Evolutionary conservation across 2,329 filamentous ascomycete genomes (phyloP).

Genomic region (Chrysosporium queenslandicum): DNA sequence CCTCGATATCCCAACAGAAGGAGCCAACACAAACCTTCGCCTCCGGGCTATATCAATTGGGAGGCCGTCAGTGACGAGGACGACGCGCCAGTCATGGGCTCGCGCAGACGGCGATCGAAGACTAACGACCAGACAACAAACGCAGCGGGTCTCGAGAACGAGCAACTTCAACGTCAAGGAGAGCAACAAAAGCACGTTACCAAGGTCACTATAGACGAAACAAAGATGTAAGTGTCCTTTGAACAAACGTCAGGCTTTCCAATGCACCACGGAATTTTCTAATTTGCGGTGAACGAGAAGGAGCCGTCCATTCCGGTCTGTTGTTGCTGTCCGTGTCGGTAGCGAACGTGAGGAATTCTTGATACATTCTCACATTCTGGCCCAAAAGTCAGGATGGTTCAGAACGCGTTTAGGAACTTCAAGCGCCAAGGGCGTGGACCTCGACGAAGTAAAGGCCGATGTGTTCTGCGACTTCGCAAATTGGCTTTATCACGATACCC

Average conservation of each 20-base stretch:
- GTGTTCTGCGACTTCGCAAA: slow-evolving; percentile 4
- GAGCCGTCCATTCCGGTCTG: slow-evolving; percentile 3
- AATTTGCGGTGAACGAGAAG: background rate
- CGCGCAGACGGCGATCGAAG: background rate
- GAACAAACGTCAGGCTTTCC: background rate
- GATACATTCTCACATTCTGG: slow-evolving; percentile 5
- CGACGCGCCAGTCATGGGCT: background rate
- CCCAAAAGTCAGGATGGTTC: background rate
- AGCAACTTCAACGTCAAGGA: background rate
- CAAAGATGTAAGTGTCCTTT: background rate
- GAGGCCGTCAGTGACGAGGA: background rate
- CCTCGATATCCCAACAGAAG: background rate
- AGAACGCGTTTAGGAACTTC: background rate
- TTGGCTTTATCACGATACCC: slow-evolving; percentile 7
- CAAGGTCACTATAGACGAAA: background rate
- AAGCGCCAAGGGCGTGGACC: background rate
- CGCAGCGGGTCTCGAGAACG: background rate
- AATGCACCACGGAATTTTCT: background rate
- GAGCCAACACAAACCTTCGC: background rate
- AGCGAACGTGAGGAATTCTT: slow-evolving; percentile 6
- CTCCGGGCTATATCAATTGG: background rate
- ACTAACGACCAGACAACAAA: background rate
- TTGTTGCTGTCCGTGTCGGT: slow-evolving; percentile 7
- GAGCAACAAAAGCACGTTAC: background rate
- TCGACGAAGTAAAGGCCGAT: slow-evolving; percentile 3